phyloP scores from a whole-genome alignment of 2,329 filamentous ascomycete species.

The Colletotrichum musicola region DNA sequence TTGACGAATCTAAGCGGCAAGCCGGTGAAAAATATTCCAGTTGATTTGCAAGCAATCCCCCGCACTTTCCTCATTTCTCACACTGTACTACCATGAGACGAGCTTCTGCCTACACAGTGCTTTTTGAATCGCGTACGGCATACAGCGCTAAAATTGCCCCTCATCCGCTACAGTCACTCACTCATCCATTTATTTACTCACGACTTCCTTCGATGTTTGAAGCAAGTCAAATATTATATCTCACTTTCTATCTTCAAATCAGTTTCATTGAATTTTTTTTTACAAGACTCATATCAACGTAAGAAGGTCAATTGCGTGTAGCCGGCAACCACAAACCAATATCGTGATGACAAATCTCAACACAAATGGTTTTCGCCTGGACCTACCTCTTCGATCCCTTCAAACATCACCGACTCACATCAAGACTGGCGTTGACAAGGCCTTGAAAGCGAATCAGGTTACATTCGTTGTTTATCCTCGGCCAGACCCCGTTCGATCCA shows the following conservation, averaged over 20 bases:
- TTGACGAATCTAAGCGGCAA: not conserved
- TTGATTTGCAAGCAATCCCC: slow-evolving; percentile 37
- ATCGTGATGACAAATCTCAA: not conserved
- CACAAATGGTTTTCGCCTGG: not conserved
- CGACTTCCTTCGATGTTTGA: no score
- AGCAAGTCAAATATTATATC: no score
- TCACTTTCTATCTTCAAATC: no score
- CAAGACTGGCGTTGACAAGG: not conserved
- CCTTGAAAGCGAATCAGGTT: not conserved
- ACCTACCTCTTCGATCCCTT: not conserved
- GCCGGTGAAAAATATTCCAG: slow-evolving; percentile 22
- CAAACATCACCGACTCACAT: not conserved
- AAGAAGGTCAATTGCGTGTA: no score
- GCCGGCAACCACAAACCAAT: not conserved
- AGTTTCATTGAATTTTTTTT: no score
- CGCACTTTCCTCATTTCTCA: not conserved
- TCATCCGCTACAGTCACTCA: no score
- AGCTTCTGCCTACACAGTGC: fast-evolving
- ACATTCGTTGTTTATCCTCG: slow-evolving; percentile 2
- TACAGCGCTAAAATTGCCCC: not conserved
- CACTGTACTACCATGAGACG: not conserved
- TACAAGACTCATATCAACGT: no score
- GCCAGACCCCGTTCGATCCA: not conserved
- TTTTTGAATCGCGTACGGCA: not conserved
- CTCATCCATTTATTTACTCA: no score